Base-by-base conservation (phyloP, 495 filamentous ascomycete species). In the Hapsidospora chrysogenum region DNA sequence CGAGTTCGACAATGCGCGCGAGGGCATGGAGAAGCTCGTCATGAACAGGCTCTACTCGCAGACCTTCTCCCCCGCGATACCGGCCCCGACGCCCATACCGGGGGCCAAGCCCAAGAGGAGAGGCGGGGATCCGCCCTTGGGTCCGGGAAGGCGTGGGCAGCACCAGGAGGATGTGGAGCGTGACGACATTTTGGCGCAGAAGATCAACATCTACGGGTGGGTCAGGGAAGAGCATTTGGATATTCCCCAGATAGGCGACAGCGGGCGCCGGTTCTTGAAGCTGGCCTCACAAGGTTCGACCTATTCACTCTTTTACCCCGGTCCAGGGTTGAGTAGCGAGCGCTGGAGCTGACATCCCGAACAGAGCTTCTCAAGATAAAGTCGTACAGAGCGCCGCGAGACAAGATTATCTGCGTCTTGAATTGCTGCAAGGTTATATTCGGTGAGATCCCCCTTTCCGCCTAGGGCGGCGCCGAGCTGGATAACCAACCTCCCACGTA, bases 371-470 rank as follows among this genome's bases (percentile, higher is more conserved):
- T 85, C 11, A 99, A 99, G 54, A 92, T 99, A 39, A 92, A 84
- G 47, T 86, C 78, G 10, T 99, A 99, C 49, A 73, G 92, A 38
- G 89, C 89, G 9, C 89, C 89, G 9, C 66, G 89, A 49, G 89
- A 99, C 58, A 99, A 99, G 55, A 84, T 99, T 14, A 96, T 99
- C 30, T 96, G 89, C 54, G 82, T 96, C 34, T 57, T 99, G 30
- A 99, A 99, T 57, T 93, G 85, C 58, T 99, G 89, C 68, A 99
- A 99, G 54, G 89, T 99, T 36, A 95, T 99, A 36, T 96, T 99
- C 61, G 89, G 86, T 83, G 53, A 46, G 69, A 47, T 27, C 17
- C 9, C 18, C 16, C 3, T 35, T 14, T 25, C 17, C 27, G 9
- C 28, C 45, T 57, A 34, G 58, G 29, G 4, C 10, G 20, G 37